Base-by-base conservation (phyloP, 257 asterid genomes). In the Pogostemon cablin region DNA sequence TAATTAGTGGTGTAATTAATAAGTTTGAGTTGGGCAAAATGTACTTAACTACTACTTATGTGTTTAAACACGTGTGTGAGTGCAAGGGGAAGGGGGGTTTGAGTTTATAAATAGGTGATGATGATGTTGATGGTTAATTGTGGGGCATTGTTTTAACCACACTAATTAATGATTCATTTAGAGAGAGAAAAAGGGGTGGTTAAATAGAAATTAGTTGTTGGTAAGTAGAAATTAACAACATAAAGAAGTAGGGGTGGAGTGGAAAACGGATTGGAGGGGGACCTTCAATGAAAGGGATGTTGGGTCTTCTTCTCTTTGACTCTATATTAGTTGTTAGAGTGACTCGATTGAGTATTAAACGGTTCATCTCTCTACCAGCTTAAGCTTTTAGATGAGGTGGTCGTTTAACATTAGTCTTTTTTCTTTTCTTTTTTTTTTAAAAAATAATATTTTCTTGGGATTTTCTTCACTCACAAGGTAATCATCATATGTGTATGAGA, bases 401-500 rank as follows among this genome's bases (percentile, higher is more conserved):
- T 15, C 15, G 15, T 15, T 15, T 15, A 15, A 15, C 15, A 15
- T 15, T 15, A 61, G 73, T 79, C 55, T 52, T 5, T 37, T 44
- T 4, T 49, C n/a, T 53, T 68, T 75, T 65, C 78, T 78, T 25
- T 25, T 25, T 25, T 1, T 25, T 25, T 25, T 25, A 0, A 25
- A 1, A 25, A 1, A 1, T 0, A 1, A 25, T 25, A 25, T 25
- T 25, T 25, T 25, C 32, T 25, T 25, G 78, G 71, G 74, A 81
- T 83, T 89, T 85, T 88, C 98, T 92, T 92, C 98, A 92, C 95
- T 88, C 98, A 83, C 96, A 92, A 90, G 96, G 80, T 86, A 81
- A 84, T 87, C 84, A 91, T 89, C 87, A 81, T 85, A 70, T 79
- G 81, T 79, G 81, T 82, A 74, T 83, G 73, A 81, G 79, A 81